These are phyloP conservation scores for Chrysoporthe cubensis DNA, from an alignment of 2,329 filamentous ascomycete genomes.

Conservation along the genomic window DNA sequence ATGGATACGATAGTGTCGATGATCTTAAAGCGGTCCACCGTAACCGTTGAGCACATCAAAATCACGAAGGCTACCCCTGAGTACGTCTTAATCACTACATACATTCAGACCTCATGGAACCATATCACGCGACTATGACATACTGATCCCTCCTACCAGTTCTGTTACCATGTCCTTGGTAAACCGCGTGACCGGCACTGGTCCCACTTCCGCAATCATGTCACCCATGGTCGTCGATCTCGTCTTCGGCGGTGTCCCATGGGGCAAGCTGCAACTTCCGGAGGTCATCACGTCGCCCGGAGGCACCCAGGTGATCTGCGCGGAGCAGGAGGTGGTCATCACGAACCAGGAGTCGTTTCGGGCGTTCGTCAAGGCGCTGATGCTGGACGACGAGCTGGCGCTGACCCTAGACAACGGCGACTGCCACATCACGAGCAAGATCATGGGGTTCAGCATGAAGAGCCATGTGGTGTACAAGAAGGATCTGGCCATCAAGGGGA, in stretches of 20 bases:
- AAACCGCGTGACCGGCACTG: conserved; percentile 37
- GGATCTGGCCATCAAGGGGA: conserved; percentile 36
- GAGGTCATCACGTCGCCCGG: conserved; percentile 36
- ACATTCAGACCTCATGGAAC: not conserved
- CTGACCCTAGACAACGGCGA: conserved; percentile 37
- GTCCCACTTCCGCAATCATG: conserved; percentile 38
- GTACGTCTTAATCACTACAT: conserved; percentile 32
- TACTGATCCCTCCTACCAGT: conserved; percentile 23
- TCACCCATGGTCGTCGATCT: conserved; percentile 37
- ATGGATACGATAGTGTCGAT: conserved; percentile 38
- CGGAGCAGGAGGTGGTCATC: conserved; percentile 37
- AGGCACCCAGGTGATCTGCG: conserved; percentile 35
- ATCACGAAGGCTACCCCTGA: conserved; percentile 38
- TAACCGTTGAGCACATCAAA: conserved; percentile 37
- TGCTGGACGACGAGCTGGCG: conserved; percentile 35
- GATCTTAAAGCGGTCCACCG: conserved; percentile 35
- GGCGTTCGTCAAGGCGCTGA: conserved; percentile 39
- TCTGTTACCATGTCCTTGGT: conserved; percentile 38
- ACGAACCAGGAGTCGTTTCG: conserved; percentile 36
- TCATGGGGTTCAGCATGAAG: conserved; percentile 32
- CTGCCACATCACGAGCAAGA: conserved; percentile 34
- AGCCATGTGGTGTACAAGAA: conserved; percentile 35
- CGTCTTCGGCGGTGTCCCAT: conserved; percentile 36
- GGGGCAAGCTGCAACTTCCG: conserved; percentile 39
- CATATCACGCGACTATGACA: not conserved